Conservation (phyloP, 2,329 filamentous ascomycete genomes). For the Arthrobotrys conoides region DNA sequence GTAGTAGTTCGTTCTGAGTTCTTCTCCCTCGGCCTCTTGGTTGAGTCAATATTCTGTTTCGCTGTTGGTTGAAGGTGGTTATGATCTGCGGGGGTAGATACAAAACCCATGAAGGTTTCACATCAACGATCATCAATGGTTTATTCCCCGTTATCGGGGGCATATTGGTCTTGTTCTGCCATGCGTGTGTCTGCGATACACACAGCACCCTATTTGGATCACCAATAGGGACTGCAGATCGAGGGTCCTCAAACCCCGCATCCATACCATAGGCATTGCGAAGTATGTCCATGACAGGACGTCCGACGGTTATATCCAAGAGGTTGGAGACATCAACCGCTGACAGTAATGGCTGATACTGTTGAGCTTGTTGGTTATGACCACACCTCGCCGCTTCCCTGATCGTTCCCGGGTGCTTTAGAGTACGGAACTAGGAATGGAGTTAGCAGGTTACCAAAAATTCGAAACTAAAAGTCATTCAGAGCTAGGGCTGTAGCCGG, state of each 20-base stretch:
- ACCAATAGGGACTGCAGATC: constrained; percentile 27
- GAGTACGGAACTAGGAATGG: neutral
- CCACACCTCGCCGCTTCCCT: neutral
- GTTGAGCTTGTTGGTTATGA: neutral
- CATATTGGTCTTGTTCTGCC: constrained; percentile 17
- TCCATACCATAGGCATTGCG: constrained; percentile 28
- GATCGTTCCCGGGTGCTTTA: neutral
- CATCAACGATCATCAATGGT: constrained; percentile 16
- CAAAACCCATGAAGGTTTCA: constrained; percentile 29
- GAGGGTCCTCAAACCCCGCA: constrained; percentile 31
- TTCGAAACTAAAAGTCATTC: no score
- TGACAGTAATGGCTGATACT: constrained; percentile 15
- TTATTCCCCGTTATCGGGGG: constrained; percentile 4
- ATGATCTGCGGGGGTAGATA: neutral
- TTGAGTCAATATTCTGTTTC: neutral
- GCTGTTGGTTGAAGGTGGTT: constrained; percentile 2
- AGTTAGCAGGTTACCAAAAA: neutral
- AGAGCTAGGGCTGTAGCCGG: neutral
- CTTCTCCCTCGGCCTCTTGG: neutral
- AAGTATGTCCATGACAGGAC: constrained; percentile 30
- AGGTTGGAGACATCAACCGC: constrained; percentile 23
- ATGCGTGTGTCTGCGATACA: neutral
- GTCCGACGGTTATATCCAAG: constrained; percentile 25
- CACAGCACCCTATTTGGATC: constrained; percentile 39
- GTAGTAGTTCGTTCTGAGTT: constrained; percentile 12